Evolutionary conservation across 2,329 filamentous ascomycete genomes (phyloP).

Genomic region (Kalaharituber pfeilii): DNA sequence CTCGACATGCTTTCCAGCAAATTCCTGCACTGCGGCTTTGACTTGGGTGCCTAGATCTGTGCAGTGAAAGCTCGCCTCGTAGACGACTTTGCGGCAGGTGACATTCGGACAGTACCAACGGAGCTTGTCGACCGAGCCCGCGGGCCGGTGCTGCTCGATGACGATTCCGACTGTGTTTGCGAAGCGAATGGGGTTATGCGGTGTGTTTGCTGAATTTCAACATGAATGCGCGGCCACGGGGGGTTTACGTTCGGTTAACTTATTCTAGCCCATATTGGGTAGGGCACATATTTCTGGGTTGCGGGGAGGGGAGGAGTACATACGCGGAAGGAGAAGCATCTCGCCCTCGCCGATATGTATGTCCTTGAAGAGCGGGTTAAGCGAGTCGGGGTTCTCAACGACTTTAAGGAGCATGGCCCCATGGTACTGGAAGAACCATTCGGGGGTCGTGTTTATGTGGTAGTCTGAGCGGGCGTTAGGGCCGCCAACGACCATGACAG

Average conservation of each 20-base stretch:
- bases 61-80: slow-evolving; percentile 76
- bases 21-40: slow-evolving; percentile 72
- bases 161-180: slow-evolving; percentile 82
- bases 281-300: not conserved
- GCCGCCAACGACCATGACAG: slow-evolving; percentile 82
- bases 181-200: slow-evolving; percentile 89
- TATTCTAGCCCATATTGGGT: not conserved
- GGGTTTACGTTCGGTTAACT: too few species aligned
- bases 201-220: slow-evolving; percentile 50
- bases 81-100: slow-evolving; percentile 51
- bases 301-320: slow-evolving; percentile 1
- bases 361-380: slow-evolving; percentile 46
- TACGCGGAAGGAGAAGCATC: slow-evolving; percentile 68
- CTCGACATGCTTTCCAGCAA: slow-evolving; percentile 49
- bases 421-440: slow-evolving; percentile 96
- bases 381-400: slow-evolving; percentile 39
- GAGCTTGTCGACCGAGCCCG: slow-evolving; percentile 55
- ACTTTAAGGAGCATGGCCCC: slow-evolving; percentile 89
- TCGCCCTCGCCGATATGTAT: slow-evolving; percentile 82
- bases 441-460: slow-evolving; percentile 89
- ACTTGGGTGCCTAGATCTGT: slow-evolving; percentile 87
- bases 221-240: not conserved
- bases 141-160: slow-evolving; percentile 65
- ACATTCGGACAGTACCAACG: slow-evolving; percentile 66
- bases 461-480: slow-evolving; percentile 95